Conservation (phyloP, 2,329 filamentous ascomycete species). For the Chaetothyriales sp. region DNA sequence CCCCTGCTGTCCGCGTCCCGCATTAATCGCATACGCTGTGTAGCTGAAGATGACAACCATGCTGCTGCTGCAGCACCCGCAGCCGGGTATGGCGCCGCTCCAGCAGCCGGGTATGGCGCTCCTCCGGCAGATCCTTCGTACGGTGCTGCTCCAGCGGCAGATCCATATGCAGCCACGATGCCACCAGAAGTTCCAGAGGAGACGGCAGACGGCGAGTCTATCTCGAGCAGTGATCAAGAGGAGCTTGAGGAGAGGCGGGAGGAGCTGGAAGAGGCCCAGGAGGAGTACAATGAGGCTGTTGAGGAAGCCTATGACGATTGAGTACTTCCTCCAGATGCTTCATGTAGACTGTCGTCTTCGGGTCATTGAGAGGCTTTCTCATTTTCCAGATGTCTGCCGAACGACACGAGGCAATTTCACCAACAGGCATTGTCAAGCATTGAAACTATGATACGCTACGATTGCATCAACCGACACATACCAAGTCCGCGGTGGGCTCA, state of each 20-base stretch:
- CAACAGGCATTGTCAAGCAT: not conserved
- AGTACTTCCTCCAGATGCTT: conserved; percentile 2
- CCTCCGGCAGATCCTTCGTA: conserved; percentile 10
- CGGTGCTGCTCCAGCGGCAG: conserved; percentile 9
- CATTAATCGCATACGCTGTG: not conserved
- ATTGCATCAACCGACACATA: not conserved
- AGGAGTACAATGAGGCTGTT: conserved; percentile 11
- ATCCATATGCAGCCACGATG: conserved; percentile 11
- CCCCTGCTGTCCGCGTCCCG: not conserved
- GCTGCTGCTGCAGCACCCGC: not conserved
- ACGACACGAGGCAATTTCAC: not conserved
- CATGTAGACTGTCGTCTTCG: not conserved
- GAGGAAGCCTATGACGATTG: conserved; percentile 11
- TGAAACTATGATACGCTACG: not conserved
- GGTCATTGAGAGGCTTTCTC: not conserved
- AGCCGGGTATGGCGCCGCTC: conserved; percentile 5
- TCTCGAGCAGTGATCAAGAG: conserved; percentile 3
- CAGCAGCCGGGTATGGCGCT: conserved; percentile 3
- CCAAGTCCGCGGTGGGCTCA: no score
- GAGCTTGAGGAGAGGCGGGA: conserved; percentile 8
- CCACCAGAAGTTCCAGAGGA: conserved; percentile 10
- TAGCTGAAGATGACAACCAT: not conserved
- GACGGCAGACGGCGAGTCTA: conserved; percentile 1
- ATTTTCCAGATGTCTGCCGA: not conserved
- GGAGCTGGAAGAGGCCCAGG: conserved; percentile 9